phyloP scores from a whole-genome alignment of 495 filamentous ascomycete genomes.

The Xylaria intraflava region DNA sequence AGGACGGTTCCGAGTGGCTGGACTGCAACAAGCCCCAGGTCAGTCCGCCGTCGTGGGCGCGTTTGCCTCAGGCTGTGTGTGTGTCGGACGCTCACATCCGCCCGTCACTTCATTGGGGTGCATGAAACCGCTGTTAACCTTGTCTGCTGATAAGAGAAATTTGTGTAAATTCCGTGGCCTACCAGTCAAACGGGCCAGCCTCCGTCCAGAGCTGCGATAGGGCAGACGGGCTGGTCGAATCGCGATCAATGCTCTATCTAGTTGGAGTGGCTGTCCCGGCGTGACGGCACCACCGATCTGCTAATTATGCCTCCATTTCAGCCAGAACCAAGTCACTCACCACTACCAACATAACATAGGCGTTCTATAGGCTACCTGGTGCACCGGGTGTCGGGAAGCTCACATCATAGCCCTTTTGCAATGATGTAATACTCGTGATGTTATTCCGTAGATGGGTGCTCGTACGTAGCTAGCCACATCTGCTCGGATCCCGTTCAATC shows the following conservation, averaged over 20 bases:
- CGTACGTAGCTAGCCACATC: too few relatives aligned
- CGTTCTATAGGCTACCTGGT: too few relatives aligned
- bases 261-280: conserved; percentile 9
- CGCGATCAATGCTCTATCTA: background rate
- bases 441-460: too few relatives aligned
- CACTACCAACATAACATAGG: background rate
- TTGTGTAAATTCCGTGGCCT: background rate
- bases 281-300: conserved; percentile 14
- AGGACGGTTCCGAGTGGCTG: background rate
- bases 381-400: too few relatives aligned
- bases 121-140: background rate
- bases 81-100: background rate
- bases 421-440: too few relatives aligned
- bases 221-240: conserved; percentile 3
- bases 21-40: background rate
- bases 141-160: background rate
- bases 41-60: background rate
- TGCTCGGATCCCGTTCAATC: too few relatives aligned
- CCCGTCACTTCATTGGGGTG: conserved; percentile 2
- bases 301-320: conserved; percentile 8
- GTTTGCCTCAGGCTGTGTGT: background rate
- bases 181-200: background rate
- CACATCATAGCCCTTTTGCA: too few relatives aligned
- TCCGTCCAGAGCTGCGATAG: background rate
- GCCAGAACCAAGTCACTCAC: background rate